Evolutionary conservation across 2,329 filamentous ascomycete species (phyloP).

Genomic region (Pseudopyricularia cyperi): DNA sequence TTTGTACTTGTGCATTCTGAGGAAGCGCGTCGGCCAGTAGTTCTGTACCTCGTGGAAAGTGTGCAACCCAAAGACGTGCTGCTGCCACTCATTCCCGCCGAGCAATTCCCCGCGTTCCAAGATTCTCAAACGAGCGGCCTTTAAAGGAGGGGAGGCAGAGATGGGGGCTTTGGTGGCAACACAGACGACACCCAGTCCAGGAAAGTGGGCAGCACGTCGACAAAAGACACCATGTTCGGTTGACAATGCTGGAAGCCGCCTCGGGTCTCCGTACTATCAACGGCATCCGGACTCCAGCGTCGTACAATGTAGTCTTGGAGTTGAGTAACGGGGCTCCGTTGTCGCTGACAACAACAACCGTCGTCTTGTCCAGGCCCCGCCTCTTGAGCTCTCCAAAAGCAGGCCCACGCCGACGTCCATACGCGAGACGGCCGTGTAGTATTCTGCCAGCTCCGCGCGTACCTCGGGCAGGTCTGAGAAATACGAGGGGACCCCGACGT

Average conservation of each 20-base stretch:
- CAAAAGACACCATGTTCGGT: slow-evolving; percentile 29
- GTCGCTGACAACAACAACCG: slow-evolving; percentile 33
- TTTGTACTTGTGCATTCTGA: slow-evolving; percentile 29
- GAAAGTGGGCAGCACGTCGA: slow-evolving; percentile 31
- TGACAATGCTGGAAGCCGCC: slow-evolving; percentile 13
- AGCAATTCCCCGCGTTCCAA: slow-evolving; percentile 10
- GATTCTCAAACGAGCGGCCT: slow-evolving; percentile 26
- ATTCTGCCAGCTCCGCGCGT: slow-evolving; percentile 27
- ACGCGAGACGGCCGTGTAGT: slow-evolving; percentile 25
- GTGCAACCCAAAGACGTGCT: slow-evolving; percentile 33
- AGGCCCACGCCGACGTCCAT: slow-evolving; percentile 27
- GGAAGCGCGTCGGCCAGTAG: slow-evolving; percentile 34
- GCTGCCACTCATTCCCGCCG: slow-evolving; percentile 11
- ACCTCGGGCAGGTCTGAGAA: slow-evolving; percentile 25
- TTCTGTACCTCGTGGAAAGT: slow-evolving; percentile 37
- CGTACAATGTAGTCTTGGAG: slow-evolving; percentile 36
- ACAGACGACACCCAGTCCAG: slow-evolving; percentile 27
- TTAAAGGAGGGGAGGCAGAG: no score
- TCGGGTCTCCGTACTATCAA: slow-evolving; percentile 25
- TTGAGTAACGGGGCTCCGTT: slow-evolving; percentile 37
- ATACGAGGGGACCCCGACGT: slow-evolving; percentile 26
- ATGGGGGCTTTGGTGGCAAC: no score
- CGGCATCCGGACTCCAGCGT: slow-evolving; percentile 29
- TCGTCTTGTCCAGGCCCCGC: slow-evolving; percentile 20
- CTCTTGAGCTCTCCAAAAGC: slow-evolving; percentile 19